phyloP scores from a whole-genome alignment of 768 basidiomycete species.

The Boletus tomentosulus region DNA sequence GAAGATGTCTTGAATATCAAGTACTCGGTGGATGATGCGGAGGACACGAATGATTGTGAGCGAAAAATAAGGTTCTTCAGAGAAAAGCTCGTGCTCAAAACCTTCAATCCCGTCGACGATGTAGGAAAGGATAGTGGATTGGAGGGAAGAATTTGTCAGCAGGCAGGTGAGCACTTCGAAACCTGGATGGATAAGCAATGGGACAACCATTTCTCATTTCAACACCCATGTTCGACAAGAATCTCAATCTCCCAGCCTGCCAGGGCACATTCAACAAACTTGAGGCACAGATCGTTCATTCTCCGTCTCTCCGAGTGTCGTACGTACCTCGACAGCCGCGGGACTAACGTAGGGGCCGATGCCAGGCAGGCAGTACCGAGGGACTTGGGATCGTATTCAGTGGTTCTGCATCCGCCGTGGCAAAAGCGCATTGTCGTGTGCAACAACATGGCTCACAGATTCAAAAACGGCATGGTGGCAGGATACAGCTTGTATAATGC shows the following conservation, averaged over 20 bases:
- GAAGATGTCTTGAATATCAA: conserved; percentile 87
- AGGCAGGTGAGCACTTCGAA: conserved; percentile 81
- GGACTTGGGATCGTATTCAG: conserved; percentile 75
- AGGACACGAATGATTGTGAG: conserved; percentile 77
- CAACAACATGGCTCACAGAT: conserved; percentile 75
- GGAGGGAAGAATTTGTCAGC: conserved; percentile 67
- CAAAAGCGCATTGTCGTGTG: conserved; percentile 76
- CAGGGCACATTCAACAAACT: conserved; percentile 80
- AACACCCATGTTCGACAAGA: conserved; percentile 57
- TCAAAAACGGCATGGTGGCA: conserved; percentile 83
- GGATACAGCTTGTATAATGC: conserved; percentile 75
- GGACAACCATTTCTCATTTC: conserved; percentile 50
- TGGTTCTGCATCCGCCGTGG: conserved; percentile 55
- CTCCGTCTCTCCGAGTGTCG: conserved; percentile 78
- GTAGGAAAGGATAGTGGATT: conserved; percentile 70
- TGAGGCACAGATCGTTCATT: conserved; percentile 79
- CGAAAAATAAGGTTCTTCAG: conserved; percentile 67
- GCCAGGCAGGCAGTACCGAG: conserved; percentile 81
- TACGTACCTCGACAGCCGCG: conserved; percentile 73
- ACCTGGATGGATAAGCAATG: conserved; percentile 74
- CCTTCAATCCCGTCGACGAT: conserved; percentile 77
- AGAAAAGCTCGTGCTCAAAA: conserved; percentile 65
- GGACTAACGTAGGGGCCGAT: conserved; percentile 82
- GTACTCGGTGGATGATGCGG: conserved; percentile 72
- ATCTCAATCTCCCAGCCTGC: conserved; percentile 79